These are phyloP conservation scores for Chernovozyma sophiae-reginae DNA, from an alignment of 1,139 yeast genomes.

Conservation along the genomic window DNA sequence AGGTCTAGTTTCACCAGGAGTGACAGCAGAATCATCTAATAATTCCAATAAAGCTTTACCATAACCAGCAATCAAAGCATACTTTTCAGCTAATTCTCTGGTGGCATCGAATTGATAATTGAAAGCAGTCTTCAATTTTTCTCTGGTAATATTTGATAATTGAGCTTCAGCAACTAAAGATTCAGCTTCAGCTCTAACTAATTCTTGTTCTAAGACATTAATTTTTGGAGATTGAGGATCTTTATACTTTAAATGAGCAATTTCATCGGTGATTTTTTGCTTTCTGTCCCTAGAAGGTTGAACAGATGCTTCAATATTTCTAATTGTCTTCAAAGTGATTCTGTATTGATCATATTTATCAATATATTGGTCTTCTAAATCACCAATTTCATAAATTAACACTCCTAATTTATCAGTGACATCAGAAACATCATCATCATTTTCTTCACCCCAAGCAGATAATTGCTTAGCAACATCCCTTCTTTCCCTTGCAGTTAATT, in stretches of 20 bases:
- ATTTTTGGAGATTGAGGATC: constrained; percentile 97
- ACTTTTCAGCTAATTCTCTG: constrained; percentile 94
- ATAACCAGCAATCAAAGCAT: constrained; percentile 95
- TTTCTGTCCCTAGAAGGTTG: constrained; percentile 98
- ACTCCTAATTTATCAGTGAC: constrained; percentile 97
- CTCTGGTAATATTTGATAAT: constrained; percentile 95
- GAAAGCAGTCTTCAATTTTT: constrained; percentile 95
- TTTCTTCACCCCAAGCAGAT: constrained; percentile 96
- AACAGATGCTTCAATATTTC: constrained; percentile 95
- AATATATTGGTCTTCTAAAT: constrained; percentile 94
- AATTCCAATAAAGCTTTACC: constrained; percentile 96
- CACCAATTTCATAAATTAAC: constrained; percentile 92
- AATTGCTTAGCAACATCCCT: constrained; percentile 95
- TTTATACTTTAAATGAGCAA: constrained; percentile 95
- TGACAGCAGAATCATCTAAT: constrained; percentile 93
- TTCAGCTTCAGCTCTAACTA: constrained; percentile 98
- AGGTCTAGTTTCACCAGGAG: constrained; percentile 99
- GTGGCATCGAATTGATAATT: constrained; percentile 95
- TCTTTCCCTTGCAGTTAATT: constrained; percentile 91
- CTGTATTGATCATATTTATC: constrained; percentile 98
- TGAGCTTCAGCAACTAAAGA: constrained; percentile 98
- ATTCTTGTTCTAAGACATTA: constrained; percentile 92
- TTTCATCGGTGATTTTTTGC: constrained; percentile 95
- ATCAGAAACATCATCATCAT: constrained; percentile 95
- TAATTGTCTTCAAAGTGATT: constrained; percentile 87